Evolutionary conservation across 768 basidiomycete genomes (phyloP).

Genomic region (Infundibulicybe gibba): DNA sequence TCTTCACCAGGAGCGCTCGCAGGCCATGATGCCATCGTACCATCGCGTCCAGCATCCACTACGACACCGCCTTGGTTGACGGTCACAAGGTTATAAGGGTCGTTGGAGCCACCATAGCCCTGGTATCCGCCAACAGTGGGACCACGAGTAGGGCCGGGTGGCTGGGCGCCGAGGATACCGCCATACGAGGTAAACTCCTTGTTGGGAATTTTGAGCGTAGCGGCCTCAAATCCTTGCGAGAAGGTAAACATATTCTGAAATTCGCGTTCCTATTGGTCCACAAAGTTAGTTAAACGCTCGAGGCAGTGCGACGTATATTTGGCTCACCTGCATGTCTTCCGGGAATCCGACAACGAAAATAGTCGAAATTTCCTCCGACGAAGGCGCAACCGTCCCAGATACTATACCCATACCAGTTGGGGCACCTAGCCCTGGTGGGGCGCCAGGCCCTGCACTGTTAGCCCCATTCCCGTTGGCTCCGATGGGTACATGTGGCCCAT

Average conservation of each 20-base stretch:
- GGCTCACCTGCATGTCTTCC: constrained; percentile 93
- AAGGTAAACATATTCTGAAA: constrained; percentile 99
- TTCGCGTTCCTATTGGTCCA: constrained; percentile 80
- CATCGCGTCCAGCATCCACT: constrained; percentile 75
- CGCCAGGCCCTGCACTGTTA: constrained; percentile 12
- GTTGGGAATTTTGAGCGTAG: constrained; percentile 96
- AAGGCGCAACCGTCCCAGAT: constrained; percentile 17
- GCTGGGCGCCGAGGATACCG: constrained; percentile 22
- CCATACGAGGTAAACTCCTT: constrained; percentile 82
- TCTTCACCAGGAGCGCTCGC: constrained; percentile 29
- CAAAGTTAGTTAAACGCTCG: constrained; percentile 2
- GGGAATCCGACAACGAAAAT: constrained; percentile 99
- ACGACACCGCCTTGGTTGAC: constrained; percentile 81
- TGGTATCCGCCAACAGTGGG: constrained; percentile 20
- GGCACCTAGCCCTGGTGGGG: constrained; percentile 21
- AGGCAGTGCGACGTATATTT: constrained; percentile 2
- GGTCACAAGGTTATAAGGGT: constrained; percentile 82
- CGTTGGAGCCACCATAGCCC: constrained; percentile 53
- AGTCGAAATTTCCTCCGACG: constrained; percentile 88
- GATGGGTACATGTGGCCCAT: constrained; percentile 62
- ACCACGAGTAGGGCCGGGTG: constrained; percentile 13
- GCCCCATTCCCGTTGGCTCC: constrained; percentile 21
- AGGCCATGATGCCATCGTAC: constrained; percentile 69
- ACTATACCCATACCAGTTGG: constrained; percentile 21
- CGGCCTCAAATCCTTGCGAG: constrained; percentile 92